A percentile compares a stretch with the other conserved stretches of the same genome.
Evolutionary conservation across 345 rosid genomes (phyloP).

Genomic region (Euphorbia pulcherrima): DNA sequence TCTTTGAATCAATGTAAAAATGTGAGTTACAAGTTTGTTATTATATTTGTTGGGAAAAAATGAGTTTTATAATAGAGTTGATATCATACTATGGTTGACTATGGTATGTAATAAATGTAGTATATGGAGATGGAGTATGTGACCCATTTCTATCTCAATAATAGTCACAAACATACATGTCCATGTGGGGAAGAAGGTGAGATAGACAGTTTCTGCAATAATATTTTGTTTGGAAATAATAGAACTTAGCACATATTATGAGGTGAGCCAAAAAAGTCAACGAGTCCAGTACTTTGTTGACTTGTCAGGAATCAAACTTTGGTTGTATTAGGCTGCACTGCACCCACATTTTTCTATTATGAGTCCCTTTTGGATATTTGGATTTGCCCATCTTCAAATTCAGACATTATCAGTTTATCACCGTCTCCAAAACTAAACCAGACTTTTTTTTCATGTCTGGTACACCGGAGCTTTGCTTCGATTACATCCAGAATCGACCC

Average conservation of each 20-base stretch:
- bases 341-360: background rate
- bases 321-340: conserved; percentile 25
- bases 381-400: background rate
- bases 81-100: conserved; percentile 8
- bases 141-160: conserved; percentile 6
- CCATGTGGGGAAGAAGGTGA: background rate
- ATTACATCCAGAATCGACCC: too few relatives aligned
- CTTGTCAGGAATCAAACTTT: conserved; percentile 36
- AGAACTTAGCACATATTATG: background rate
- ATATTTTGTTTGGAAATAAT: conserved; percentile 7
- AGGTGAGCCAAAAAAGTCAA: conserved; percentile 26
- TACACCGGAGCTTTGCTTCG: too few relatives aligned
- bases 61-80: too few relatives aligned
- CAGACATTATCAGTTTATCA: background rate
- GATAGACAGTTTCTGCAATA: conserved; percentile 14
- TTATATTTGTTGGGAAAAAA: too few relatives aligned
- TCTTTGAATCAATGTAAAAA: too few relatives aligned
- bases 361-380: background rate
- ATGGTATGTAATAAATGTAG: background rate
- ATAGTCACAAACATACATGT: background rate
- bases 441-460: too few relatives aligned
- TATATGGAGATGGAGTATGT: background rate
- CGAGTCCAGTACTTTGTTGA: conserved; percentile 34
- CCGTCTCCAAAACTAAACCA: too few relatives aligned
- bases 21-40: too few relatives aligned